A percentile compares a stretch with the other conserved stretches of the same genome.
phyloP scores from a whole-genome alignment of 78 protist genomes.

The Neovahlkampfia damariscottae region DNA sequence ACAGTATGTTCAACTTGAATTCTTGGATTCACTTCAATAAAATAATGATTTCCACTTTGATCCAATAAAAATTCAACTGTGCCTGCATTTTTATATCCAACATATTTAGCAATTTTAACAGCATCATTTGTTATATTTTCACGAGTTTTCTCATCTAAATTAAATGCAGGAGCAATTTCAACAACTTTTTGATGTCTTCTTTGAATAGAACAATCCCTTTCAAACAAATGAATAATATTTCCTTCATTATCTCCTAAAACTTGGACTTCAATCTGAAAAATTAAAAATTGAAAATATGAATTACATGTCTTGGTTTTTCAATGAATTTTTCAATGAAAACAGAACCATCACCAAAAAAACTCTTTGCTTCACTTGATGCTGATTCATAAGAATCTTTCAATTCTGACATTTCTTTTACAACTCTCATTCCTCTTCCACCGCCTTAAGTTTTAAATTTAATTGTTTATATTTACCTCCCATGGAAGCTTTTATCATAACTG shows the following conservation, averaged over 20 bases:
- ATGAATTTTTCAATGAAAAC: constrained; percentile 65
- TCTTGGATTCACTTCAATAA: constrained; percentile 60
- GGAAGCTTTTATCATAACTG: constrained; percentile 47
- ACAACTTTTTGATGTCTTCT: constrained; percentile 69
- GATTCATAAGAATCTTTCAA: neutral
- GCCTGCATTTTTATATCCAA: constrained; percentile 31
- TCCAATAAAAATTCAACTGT: constrained; percentile 61
- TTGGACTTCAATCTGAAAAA: constrained; percentile 24
- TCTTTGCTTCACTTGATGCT: constrained; percentile 18
- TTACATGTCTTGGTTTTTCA: constrained; percentile 14
- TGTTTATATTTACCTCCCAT: no score
- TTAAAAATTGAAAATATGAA: no score
- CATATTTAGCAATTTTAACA: neutral
- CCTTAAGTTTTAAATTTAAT: no score
- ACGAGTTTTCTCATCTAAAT: neutral
- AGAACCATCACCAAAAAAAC: constrained; percentile 46
- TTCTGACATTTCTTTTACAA: constrained; percentile 4
- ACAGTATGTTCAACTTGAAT: constrained; percentile 74
- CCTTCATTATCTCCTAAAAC: constrained; percentile 44
- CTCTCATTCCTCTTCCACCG: constrained; percentile 54
- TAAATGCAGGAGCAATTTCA: constrained; percentile 36
- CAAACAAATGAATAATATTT: constrained; percentile 46
- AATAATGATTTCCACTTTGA: constrained; percentile 23
- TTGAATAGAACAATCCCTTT: constrained; percentile 66
- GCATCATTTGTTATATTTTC: constrained; percentile 1